Base-by-base conservation (phyloP, 139 green algal species). In the Coelastrella sp. region DNA sequence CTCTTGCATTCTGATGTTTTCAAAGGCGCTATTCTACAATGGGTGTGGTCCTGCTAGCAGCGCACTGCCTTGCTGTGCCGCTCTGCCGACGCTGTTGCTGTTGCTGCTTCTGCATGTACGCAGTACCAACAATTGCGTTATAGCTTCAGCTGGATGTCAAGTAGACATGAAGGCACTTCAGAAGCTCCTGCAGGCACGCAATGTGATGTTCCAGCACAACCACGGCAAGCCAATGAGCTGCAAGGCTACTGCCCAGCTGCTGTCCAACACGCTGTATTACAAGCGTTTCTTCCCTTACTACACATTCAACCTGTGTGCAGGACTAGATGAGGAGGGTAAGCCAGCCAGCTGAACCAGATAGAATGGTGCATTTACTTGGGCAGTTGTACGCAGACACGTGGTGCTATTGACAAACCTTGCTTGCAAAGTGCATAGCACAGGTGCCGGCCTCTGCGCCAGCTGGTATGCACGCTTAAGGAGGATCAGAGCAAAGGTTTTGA, bases 211-310 rank as follows among this genome's bases (percentile, higher is more conserved):
- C 91, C 89, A 96, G 90, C 96, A 99, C 94, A 96, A 97, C 89
- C 97, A 98, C 92, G 94, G 93, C 82, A 96, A 96, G 91, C 93
- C 96, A 82, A 99, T 99, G 97, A 95, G 92, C 78, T 97, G 96
- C 82, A 87, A 92, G 25, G 98, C 97, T 6, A 94, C 97, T 49
- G 98, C 98, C 6, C 98, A 99, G 96, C 96, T 99, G 83, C 94
- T 99, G 57, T 96, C 95, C 76, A 99, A 99, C 96, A 99, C 98
- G 11, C 93, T 99, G 68, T 99, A 99, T 93, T 96, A 97, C 91
- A 98, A 98, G 93, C 96, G 98, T 87, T 99, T 99, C 96, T 99
- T 99, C 92, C 98, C 98, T 7, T 99, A 99, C 94, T 99, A 99
- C 97, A 99, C 98, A 19, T 99, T 99, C 92, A 99, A 99, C 95